Conservation (phyloP, 495 filamentous ascomycete species). For the Umbilicaria muhlenbergii region DNA sequence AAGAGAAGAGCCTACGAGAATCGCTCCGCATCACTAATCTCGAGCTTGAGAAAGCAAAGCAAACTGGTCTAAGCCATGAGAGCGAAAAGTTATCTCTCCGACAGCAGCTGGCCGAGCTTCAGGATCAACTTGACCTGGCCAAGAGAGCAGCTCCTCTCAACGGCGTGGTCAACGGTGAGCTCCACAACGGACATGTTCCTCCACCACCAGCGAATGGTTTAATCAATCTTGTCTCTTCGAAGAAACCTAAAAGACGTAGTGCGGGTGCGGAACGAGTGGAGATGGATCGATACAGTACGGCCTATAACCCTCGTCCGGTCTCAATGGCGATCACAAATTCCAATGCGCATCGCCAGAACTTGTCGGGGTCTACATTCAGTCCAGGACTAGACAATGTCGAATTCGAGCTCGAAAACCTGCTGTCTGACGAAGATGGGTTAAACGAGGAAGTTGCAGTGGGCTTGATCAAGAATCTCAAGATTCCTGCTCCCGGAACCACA, state of each 20-base stretch:
- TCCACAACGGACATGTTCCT: constrained; percentile 46
- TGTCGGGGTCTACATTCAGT: constrained; percentile 53
- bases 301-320: constrained; percentile 86
- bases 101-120: constrained; percentile 75
- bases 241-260: constrained; percentile 92
- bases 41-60: constrained; percentile 61
- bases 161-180: constrained; percentile 46
- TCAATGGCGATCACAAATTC: constrained; percentile 74
- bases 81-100: constrained; percentile 69
- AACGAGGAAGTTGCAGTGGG: constrained; percentile 96
- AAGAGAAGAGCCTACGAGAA: constrained; percentile 69
- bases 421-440: constrained; percentile 86
- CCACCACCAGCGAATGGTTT: constrained; percentile 53
- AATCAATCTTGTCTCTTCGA: constrained; percentile 92
- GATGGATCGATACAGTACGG: constrained; percentile 70
- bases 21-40: constrained; percentile 56
- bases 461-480: constrained; percentile 89
- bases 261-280: constrained; percentile 78
- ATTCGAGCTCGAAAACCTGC: constrained; percentile 77
- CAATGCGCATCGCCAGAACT: constrained; percentile 43
- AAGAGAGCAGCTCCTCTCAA: constrained; percentile 47
- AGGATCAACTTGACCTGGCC: constrained; percentile 82
- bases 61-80: constrained; percentile 54
- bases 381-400: constrained; percentile 80
- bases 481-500: constrained; percentile 66